These are phyloP conservation scores for Trichomonas gallinae DNA, from an alignment of 208 protist genomes.

Conservation along the genomic window DNA sequence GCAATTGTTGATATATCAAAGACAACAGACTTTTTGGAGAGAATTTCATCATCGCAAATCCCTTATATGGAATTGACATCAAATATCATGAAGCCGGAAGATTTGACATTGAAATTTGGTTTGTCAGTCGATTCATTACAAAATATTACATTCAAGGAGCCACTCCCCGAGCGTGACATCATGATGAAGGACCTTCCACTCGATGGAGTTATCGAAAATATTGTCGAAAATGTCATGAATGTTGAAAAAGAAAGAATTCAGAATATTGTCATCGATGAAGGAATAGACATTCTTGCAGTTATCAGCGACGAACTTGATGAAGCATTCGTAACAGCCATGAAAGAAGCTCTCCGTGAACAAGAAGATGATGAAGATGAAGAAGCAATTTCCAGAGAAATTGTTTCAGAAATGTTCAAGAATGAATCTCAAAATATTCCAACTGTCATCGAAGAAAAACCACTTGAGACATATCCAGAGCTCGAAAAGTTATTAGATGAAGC, in stretches of 20 bases:
- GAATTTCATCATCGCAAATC: not conserved
- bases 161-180: not conserved
- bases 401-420: not conserved
- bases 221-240: not conserved
- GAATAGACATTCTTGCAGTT: not conserved
- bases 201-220: not conserved
- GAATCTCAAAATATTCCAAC: not conserved
- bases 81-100: not conserved
- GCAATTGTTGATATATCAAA: not conserved
- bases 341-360: not conserved
- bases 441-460: not conserved
- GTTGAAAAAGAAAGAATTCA: not conserved
- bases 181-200: not conserved
- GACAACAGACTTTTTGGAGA: not conserved
- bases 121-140: not conserved
- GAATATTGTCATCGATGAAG: not conserved
- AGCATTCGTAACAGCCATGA: not conserved
- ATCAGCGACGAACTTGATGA: not conserved
- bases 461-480: not conserved
- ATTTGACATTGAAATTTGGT: not conserved
- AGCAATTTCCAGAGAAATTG: not conserved
- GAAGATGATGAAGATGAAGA: not conserved
- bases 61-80: not conserved
- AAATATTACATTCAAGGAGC: not conserved
- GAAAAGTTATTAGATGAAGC: not conserved